Percentiles rank a stretch among this genome's conserved stretches.
Evolutionary conservation across 225 moss, liverwort and hornwort genomes (phyloP).

Genomic region (Takakia lepidozioides): DNA sequence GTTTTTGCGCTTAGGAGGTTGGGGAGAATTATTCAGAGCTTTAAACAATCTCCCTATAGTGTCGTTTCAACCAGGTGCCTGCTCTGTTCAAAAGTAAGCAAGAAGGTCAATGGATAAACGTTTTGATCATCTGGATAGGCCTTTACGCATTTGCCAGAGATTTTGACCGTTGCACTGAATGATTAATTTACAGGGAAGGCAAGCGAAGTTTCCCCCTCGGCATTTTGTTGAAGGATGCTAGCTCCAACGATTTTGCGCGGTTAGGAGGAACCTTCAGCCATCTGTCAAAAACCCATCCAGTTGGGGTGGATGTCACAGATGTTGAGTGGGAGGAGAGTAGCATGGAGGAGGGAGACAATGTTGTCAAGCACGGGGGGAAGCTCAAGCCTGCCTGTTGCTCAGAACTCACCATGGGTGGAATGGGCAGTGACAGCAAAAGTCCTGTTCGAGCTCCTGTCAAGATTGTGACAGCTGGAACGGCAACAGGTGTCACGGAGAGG

Average conservation of each 20-base stretch:
- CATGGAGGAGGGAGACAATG: constrained; percentile 72
- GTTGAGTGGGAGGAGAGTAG: constrained; percentile 96
- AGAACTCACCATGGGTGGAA: constrained; percentile 43
- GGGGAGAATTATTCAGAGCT: too few species aligned
- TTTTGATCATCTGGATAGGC: too few species aligned
- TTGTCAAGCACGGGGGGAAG: constrained; percentile 77
- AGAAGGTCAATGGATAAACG: too few species aligned
- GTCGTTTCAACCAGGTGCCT: too few species aligned
- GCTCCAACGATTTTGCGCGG: constrained; percentile 81
- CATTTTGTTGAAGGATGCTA: constrained; percentile 74
- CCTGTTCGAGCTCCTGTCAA: constrained; percentile 44
- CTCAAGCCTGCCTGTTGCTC: constrained; percentile 87
- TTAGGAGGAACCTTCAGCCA: constrained; percentile 96
- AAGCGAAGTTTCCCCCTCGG: constrained; percentile 78
- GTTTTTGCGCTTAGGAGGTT: too few species aligned
- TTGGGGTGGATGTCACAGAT: constrained; percentile 51
- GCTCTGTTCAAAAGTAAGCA: too few species aligned
- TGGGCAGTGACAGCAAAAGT: constrained; percentile 60
- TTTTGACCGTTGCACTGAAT: too few species aligned
- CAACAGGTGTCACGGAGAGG: constrained; percentile 61
- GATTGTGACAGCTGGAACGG: constrained; percentile 30
- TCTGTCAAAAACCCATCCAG: constrained; percentile 56
- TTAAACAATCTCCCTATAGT: too few species aligned
- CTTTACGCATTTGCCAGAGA: too few species aligned
- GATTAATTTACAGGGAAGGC: constrained; percentile 38